Percentiles rank a stretch among this genome's conserved stretches.
Evolutionary conservation across 345 rosid genomes (phyloP).

Genomic region (Passiflora organensis): DNA sequence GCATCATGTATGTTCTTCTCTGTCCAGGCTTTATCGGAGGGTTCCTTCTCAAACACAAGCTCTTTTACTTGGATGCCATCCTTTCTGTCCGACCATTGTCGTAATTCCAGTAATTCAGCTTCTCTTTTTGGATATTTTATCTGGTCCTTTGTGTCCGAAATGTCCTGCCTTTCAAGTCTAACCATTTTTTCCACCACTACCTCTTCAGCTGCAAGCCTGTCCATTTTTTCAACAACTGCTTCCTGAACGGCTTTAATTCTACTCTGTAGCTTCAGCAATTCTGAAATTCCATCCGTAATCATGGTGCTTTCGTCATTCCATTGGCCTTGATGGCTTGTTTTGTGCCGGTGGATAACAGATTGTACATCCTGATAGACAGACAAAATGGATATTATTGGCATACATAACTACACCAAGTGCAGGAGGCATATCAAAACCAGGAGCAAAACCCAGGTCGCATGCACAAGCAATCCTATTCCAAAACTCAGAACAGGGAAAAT

Average conservation of each 20-base stretch:
- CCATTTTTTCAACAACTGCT: conserved; percentile 8
- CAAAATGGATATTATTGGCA: not conserved
- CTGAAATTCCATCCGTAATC: conserved; percentile 40
- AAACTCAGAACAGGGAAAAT: too few species aligned
- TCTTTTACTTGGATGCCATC: conserved; percentile 25
- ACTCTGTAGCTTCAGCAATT: conserved; percentile 46
- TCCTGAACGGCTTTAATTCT: conserved; percentile 44
- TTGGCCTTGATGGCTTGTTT: conserved; percentile 22
- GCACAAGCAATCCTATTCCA: not conserved
- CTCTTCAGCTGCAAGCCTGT: conserved; percentile 25
- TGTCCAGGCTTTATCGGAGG: conserved; percentile 19
- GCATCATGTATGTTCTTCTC: not conserved
- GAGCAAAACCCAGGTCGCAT: not conserved
- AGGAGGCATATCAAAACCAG: too few species aligned
- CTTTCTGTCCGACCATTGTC: conserved; percentile 14
- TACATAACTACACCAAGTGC: too few species aligned
- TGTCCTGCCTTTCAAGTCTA: conserved; percentile 31
- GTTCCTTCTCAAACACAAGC: conserved; percentile 25
- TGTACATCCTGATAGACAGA: conserved; percentile 18
- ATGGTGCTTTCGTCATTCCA: conserved; percentile 20
- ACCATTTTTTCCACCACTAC: conserved; percentile 50
- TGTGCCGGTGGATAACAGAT: conserved; percentile 25
- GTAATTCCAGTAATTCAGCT: conserved; percentile 19
- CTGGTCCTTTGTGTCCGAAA: conserved; percentile 2
- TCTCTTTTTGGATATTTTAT: conserved; percentile 14